Evolutionary conservation across 331 rosid genomes (phyloP).

Genomic region (Acacia pycnantha): DNA sequence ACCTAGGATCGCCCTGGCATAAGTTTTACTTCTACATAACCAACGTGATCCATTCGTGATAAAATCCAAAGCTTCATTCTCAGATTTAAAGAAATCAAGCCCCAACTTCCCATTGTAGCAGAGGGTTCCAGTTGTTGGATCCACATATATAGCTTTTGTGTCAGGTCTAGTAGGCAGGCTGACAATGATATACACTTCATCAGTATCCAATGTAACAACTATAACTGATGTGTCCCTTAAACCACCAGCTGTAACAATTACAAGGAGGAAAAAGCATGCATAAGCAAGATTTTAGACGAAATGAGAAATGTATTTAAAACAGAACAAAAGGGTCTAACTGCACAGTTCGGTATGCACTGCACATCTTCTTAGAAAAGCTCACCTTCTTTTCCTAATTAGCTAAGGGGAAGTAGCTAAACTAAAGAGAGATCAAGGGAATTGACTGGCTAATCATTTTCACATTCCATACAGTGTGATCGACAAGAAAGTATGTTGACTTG

Average conservation of each 20-base stretch:
- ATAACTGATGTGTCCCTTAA: conserved; percentile 66
- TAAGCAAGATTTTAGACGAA: neutral
- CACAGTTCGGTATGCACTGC: too few relatives aligned
- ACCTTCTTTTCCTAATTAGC: neutral
- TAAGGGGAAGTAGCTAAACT: neutral
- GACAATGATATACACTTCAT: conserved; percentile 68
- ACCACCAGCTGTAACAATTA: conserved; percentile 40
- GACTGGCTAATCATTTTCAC: neutral
- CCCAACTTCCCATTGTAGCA: conserved; percentile 57
- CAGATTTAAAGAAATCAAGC: conserved; percentile 69
- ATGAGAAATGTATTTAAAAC: too few relatives aligned
- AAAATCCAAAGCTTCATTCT: conserved; percentile 66
- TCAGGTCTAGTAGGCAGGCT: conserved; percentile 63
- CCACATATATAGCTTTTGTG: conserved; percentile 78
- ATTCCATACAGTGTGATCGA: neutral
- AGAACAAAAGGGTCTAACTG: too few relatives aligned
- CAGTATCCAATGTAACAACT: conserved; percentile 74
- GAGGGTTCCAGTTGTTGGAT: conserved; percentile 93
- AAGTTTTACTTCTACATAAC: conserved; percentile 45
- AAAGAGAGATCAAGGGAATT: neutral
- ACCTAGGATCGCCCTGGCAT: conserved; percentile 77
- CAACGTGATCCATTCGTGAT: conserved; percentile 64
- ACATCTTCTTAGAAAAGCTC: neutral
- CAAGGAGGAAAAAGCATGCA: neutral
- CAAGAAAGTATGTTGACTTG: neutral